Conservation (phyloP, 257 asterid species). For the Solanum okadae region DNA sequence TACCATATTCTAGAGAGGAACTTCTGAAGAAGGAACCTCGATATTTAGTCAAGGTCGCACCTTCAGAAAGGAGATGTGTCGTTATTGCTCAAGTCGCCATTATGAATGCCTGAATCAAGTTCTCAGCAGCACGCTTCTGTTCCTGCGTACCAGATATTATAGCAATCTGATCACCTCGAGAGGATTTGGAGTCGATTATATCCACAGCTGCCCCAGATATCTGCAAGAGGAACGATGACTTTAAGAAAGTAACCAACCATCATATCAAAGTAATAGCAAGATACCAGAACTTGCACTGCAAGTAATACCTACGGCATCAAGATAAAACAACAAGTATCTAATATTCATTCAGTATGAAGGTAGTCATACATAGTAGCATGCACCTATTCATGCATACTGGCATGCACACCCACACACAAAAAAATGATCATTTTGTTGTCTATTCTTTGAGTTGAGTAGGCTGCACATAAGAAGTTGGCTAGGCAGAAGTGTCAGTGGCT, state of each 20-base stretch:
- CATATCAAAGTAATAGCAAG: not conserved
- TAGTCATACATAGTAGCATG: not conserved
- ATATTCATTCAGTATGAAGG: not conserved
- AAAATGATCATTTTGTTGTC: not conserved
- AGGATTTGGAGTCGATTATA: constrained; percentile 65
- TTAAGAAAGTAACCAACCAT: not conserved
- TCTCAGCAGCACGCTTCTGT: constrained; percentile 90
- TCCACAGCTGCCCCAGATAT: constrained; percentile 90
- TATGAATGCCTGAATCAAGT: constrained; percentile 89
- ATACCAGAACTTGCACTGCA: not conserved
- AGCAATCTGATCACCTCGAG: constrained; percentile 88
- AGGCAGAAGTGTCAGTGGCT: not conserved
- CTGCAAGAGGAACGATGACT: constrained; percentile 43
- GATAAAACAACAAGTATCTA: not conserved
- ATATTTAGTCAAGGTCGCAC: constrained; percentile 9
- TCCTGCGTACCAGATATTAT: constrained; percentile 78
- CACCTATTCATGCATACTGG: not conserved
- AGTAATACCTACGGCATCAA: not conserved
- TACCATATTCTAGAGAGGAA: constrained; percentile 36
- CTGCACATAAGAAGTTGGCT: not conserved
- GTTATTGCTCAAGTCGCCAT: constrained; percentile 60
- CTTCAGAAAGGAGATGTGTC: constrained; percentile 17
- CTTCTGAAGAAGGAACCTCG: constrained; percentile 9
- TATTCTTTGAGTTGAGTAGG: not conserved
- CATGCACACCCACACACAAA: not conserved